Conservation (phyloP, 1,284 basidiomycete genomes). For the Fomes fomentarius region DNA sequence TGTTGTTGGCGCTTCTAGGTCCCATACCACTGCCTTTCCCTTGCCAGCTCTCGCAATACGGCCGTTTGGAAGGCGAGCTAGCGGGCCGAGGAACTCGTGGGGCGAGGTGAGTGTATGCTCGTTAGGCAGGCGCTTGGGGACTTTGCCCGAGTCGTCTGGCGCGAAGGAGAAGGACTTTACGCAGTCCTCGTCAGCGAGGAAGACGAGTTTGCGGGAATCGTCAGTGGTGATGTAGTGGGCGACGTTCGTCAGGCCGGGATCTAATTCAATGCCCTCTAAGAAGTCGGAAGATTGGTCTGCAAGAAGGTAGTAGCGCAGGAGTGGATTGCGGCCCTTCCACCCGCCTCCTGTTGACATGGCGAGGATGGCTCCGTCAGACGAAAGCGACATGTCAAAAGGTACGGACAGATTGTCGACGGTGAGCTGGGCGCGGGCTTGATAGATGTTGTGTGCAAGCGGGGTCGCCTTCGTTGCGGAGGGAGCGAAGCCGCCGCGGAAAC, state of each 20-base stretch:
- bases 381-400: constrained; percentile 31
- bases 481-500: constrained; percentile 19
- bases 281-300: constrained; percentile 18
- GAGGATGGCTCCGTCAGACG: constrained; percentile 33
- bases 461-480: constrained; percentile 8
- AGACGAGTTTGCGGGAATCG: constrained; percentile 29
- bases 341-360: constrained; percentile 35
- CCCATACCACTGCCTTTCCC: constrained; percentile 22
- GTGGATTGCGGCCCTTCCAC: constrained; percentile 40
- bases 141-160: background rate
- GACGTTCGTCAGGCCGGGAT: constrained; percentile 24
- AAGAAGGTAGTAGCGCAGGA: constrained; percentile 33
- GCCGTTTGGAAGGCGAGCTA: constrained; percentile 32
- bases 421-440: constrained; percentile 22
- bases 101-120: constrained; percentile 38
- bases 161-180: constrained; percentile 33
- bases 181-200: constrained; percentile 30
- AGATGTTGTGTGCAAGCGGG: constrained; percentile 12
- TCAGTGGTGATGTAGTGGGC: constrained; percentile 26
- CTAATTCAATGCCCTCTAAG: constrained; percentile 5
- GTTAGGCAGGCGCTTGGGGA: background rate
- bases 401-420: constrained; percentile 28
- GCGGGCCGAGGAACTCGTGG: constrained; percentile 30
- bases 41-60: constrained; percentile 36
- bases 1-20: background rate